These are phyloP conservation scores for Dendryphion nanum DNA, from an alignment of 2,329 filamentous ascomycete species.

Conservation along the genomic window DNA sequence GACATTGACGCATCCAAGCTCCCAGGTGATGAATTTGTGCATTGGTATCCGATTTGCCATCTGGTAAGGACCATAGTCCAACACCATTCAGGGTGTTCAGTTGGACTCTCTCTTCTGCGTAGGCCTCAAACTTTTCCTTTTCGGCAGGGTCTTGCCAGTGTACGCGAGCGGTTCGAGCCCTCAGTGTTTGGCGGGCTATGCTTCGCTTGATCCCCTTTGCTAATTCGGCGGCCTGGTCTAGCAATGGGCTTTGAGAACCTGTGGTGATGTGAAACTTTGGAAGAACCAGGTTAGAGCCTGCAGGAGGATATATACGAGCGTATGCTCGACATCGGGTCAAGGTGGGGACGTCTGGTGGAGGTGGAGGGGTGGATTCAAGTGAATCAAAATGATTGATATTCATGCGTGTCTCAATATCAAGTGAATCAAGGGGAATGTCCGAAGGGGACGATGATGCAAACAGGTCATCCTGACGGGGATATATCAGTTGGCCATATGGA, in stretches of 20 bases:
- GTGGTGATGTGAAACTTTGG: conserved; percentile 43
- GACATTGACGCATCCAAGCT: no score
- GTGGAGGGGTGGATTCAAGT: conserved; percentile 6
- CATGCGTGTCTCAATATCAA: conserved; percentile 33
- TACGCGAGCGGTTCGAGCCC: conserved; percentile 18
- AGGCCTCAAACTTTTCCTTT: conserved; percentile 27
- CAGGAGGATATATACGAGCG: conserved; percentile 44
- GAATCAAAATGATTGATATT: conserved; percentile 28
- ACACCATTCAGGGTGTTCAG: conserved; percentile 14
- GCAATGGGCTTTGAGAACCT: conserved; percentile 38
- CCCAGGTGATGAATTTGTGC: no score
- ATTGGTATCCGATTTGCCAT: no score
- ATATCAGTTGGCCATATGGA: conserved; percentile 29
- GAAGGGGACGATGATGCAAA: conserved; percentile 18
- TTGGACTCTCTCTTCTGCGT: conserved; percentile 19
- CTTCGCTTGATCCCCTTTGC: conserved; percentile 40
- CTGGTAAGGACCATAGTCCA: conserved; percentile 25
- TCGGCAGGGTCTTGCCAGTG: conserved; percentile 24
- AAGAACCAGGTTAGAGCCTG: conserved; percentile 37
- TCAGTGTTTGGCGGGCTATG: conserved; percentile 34
- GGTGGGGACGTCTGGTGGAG: conserved; percentile 14
- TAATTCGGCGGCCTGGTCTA: conserved; percentile 44
- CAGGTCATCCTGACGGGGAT: conserved; percentile 22
- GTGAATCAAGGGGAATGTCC: conserved; percentile 19
- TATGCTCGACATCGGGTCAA: conserved; percentile 32